Conservation (phyloP, 2,329 filamentous ascomycete genomes). For the Diatrype stigma region DNA sequence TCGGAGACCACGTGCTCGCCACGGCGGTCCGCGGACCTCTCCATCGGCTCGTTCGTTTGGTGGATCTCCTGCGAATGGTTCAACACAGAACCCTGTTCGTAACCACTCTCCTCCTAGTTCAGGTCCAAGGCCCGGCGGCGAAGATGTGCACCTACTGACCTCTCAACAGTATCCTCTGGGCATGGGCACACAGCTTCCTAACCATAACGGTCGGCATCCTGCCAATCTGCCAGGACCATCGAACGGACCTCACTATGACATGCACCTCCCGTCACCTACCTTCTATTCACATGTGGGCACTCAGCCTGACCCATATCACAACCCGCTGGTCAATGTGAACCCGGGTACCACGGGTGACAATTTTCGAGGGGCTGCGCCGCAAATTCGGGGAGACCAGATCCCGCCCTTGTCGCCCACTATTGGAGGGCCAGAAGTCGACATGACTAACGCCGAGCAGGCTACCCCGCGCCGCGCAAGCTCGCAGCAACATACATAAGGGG, state of each 20-base stretch:
- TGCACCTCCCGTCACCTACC: slow-evolving; percentile 4
- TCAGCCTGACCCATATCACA: slow-evolving; percentile 14
- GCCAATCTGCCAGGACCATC: slow-evolving; percentile 8
- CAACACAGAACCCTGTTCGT: slow-evolving; percentile 21
- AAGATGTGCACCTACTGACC: slow-evolving; percentile 12
- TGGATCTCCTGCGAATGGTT: slow-evolving; percentile 10
- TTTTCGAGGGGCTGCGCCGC: slow-evolving; percentile 11
- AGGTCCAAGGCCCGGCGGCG: slow-evolving; percentile 4
- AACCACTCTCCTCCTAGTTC: slow-evolving; percentile 6
- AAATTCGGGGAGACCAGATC: slow-evolving; percentile 12
- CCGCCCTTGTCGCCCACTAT: slow-evolving; percentile 18
- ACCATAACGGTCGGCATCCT: slow-evolving; percentile 12
- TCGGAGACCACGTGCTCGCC: slow-evolving; percentile 25
- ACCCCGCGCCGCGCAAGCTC: slow-evolving; percentile 15
- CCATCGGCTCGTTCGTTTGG: slow-evolving; percentile 16
- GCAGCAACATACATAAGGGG: slow-evolving; percentile 20
- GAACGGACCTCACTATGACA: slow-evolving; percentile 10
- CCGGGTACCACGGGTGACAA: slow-evolving; percentile 7
- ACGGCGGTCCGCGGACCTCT: slow-evolving; percentile 21
- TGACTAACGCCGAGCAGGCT: slow-evolving; percentile 12
- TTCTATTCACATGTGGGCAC: slow-evolving; percentile 11
- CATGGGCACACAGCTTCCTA: slow-evolving; percentile 8
- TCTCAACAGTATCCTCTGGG: slow-evolving; percentile 14
- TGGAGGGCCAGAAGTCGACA: slow-evolving; percentile 15
- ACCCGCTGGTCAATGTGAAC: slow-evolving; percentile 10